Conservation (phyloP, 345 rosid species). For the Gossypium bickii region DNA sequence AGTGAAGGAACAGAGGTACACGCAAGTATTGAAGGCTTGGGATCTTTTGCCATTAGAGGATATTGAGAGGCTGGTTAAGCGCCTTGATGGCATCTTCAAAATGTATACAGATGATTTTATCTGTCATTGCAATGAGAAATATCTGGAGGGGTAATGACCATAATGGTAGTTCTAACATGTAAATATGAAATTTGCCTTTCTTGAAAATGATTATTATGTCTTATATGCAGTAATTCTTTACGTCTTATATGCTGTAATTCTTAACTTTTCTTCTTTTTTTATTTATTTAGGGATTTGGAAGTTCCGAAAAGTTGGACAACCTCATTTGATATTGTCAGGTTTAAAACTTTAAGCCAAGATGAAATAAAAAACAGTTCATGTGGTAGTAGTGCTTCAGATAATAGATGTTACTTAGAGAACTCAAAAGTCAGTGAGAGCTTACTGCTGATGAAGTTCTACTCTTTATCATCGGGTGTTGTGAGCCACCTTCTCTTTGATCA, state of each 20-base stretch:
- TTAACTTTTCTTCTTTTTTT: not conserved
- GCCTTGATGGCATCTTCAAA: slow-evolving; percentile 36
- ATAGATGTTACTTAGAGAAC: slow-evolving; percentile 29
- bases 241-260: not conserved
- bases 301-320: slow-evolving; percentile 39
- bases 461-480: slow-evolving; percentile 32
- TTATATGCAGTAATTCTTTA: not conserved
- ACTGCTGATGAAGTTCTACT: slow-evolving; percentile 50
- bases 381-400: slow-evolving; percentile 11
- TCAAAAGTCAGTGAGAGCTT: slow-evolving; percentile 47
- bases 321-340: slow-evolving; percentile 26
- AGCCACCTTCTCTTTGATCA: slow-evolving; percentile 36
- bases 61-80: slow-evolving; percentile 33
- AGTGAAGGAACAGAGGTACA: slow-evolving; percentile 26
- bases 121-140: slow-evolving; percentile 38
- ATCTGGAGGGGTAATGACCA: slow-evolving; percentile 43
- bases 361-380: slow-evolving; percentile 17
- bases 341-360: slow-evolving; percentile 16
- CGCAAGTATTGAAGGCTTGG: slow-evolving; percentile 52
- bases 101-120: slow-evolving; percentile 38
- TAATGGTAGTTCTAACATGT: not conserved
- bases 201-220: not conserved
- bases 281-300: slow-evolving; percentile 37
- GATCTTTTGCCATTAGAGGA: slow-evolving; percentile 45
- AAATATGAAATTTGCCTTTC: not conserved